These are phyloP conservation scores for Candida yuanshanica DNA, from an alignment of 805 yeast genomes.

Conservation along the genomic window DNA sequence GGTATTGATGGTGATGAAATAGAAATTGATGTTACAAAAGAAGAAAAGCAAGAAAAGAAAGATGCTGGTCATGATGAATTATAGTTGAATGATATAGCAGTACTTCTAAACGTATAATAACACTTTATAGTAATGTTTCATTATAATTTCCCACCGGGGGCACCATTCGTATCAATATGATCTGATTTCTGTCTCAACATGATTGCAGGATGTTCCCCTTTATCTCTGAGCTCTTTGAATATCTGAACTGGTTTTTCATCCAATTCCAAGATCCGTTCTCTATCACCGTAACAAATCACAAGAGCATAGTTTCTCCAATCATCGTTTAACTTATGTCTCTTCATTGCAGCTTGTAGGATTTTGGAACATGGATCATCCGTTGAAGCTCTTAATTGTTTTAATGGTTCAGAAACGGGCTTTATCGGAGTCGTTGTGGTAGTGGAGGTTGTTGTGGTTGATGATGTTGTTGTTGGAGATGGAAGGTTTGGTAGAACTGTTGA, in stretches of 20 bases:
- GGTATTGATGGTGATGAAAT: constrained; percentile 50
- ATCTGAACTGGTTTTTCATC: constrained; percentile 86
- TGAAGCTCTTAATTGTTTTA: constrained; percentile 78
- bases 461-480: constrained; percentile 16
- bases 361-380: constrained; percentile 89
- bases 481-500: constrained; percentile 7
- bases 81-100: background rate
- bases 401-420: constrained; percentile 48
- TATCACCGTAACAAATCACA: constrained; percentile 86
- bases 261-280: constrained; percentile 74
- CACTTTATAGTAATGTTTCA: background rate
- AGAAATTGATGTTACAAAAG: constrained; percentile 16
- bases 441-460: constrained; percentile 1
- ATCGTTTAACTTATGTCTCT: constrained; percentile 68
- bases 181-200: constrained; percentile 85
- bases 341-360: constrained; percentile 83
- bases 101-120: background rate
- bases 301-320: constrained; percentile 89
- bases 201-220: constrained; percentile 84
- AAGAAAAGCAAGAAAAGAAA: constrained; percentile 4
- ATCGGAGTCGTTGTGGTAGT: constrained; percentile 7
- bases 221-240: constrained; percentile 77
- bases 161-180: constrained; percentile 25
- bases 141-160: constrained; percentile 39
- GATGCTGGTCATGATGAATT: constrained; percentile 14